Conservation (phyloP, 495 filamentous ascomycete species). For the Neurospora sp. region DNA sequence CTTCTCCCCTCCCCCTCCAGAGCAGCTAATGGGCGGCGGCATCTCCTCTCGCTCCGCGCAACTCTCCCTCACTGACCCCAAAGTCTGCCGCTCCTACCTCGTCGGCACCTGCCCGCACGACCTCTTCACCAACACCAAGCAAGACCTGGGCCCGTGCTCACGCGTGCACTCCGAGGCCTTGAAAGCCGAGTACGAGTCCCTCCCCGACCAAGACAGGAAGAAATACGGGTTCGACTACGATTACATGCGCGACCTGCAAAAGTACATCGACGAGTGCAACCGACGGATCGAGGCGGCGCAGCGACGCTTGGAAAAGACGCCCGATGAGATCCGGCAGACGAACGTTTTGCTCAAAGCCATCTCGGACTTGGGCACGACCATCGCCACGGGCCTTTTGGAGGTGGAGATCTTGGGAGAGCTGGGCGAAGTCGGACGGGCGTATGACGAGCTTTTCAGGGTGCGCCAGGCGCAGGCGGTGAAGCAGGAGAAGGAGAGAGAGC, state of each 20-base stretch:
- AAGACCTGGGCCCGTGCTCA: conserved; percentile 86
- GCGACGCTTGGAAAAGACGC: conserved; percentile 88
- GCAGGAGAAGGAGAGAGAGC: conserved; percentile 73
- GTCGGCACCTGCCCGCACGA: conserved; percentile 95
- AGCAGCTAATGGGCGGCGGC: conserved; percentile 73
- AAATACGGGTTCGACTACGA: conserved; percentile 90
- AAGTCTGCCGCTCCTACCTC: conserved; percentile 91
- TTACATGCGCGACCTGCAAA: conserved; percentile 90
- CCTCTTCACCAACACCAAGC: conserved; percentile 99
- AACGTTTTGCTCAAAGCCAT: conserved; percentile 87
- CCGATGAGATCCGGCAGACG: conserved; percentile 96
- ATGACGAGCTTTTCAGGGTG: conserved; percentile 79
- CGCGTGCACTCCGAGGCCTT: conserved; percentile 84
- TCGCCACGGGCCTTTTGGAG: conserved; percentile 76
- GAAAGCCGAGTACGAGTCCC: conserved; percentile 73
- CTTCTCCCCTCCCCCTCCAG: conserved; percentile 25
- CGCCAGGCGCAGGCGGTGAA: conserved; percentile 71
- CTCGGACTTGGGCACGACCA: conserved; percentile 63
- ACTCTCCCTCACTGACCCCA: conserved; percentile 81
- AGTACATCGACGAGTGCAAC: conserved; percentile 95
- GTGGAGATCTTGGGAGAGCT: conserved; percentile 76
- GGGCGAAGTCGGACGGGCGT: conserved; percentile 66
- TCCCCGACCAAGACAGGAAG: conserved; percentile 54
- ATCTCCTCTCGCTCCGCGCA: conserved; percentile 62
- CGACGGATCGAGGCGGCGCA: conserved; percentile 84